Evolutionary conservation across 176 grass and related monocot genomes (phyloP), one percentile per base, ranked within the genome.

Genomic region (Zizania latifolia): DNA sequence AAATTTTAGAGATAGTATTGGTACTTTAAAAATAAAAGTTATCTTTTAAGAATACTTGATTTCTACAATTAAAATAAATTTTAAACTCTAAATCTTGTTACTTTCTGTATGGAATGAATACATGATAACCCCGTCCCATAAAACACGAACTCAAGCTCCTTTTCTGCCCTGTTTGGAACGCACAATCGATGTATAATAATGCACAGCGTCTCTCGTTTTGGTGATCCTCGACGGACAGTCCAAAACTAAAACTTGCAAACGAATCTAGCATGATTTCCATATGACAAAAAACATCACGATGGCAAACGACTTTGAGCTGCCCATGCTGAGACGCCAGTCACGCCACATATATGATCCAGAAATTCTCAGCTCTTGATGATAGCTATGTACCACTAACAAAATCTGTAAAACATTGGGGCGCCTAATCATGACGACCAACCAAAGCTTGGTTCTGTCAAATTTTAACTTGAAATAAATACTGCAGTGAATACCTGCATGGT

Each of bases 331-430:
- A n/a, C 4, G 0, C 16, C 16, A 51, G 0, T 15, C 16, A 51
- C 6, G 22, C 35, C 51, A 26, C 37, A 59, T 0, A 21, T 24
- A 38, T n/a, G n/a, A 8, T 23, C 4, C 16, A 41, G 15, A 8
- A 4, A 54, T 5, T 30, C 26, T 13, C 33, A 53, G 6, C 57
- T 30, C 35, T 55, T 78, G 28, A 30, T 40, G 23, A 34, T 68
- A 10, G 58, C 9, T 71, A 81, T 53, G 68, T 43, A 66, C 48
- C 35, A n/a, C 60, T 75, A 57, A 8, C 71, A 82, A 75, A 82
- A 67, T 58, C 57, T 51, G 10, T 73, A 44, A 17, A 56, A 17
- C 11, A 54, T 16, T 23, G 0, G 48, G 35, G 70, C 23, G 26
- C 34, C 59, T 57, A 54, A 35, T 41, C 6, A 66, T 13, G 46